These are phyloP conservation scores for Haplosporangium sp. DNA, from an alignment of 371 early-diverging fungal genomes.

Conservation along the genomic window DNA sequence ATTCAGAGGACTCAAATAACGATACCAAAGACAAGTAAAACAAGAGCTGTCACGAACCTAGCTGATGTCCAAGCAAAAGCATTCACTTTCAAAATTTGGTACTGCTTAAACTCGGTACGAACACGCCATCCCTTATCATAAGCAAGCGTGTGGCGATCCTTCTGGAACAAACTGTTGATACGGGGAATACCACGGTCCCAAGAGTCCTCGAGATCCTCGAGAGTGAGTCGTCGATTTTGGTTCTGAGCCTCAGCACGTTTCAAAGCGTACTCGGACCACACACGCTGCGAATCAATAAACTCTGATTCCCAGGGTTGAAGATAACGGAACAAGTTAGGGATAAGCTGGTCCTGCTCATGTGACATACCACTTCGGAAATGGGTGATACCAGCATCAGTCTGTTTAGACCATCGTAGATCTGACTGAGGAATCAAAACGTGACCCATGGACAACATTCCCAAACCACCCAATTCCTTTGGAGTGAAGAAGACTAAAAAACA, in stretches of 20 bases:
- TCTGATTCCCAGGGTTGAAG: constrained; percentile 99
- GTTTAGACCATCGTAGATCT: constrained; percentile 96
- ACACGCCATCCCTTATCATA: constrained; percentile 99
- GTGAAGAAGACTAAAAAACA: constrained; percentile 59
- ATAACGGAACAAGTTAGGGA: constrained; percentile 98
- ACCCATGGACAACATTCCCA: constrained; percentile 99
- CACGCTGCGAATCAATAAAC: constrained; percentile 98
- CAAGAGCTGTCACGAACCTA: constrained; percentile 4
- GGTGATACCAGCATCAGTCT: constrained; percentile 97
- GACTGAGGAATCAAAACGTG: constrained; percentile 97
- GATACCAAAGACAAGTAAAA: background rate
- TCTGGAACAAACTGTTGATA: constrained; percentile 96
- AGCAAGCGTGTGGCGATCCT: constrained; percentile 97
- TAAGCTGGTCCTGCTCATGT: constrained; percentile 96
- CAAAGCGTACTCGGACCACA: constrained; percentile 98
- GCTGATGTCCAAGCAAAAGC: constrained; percentile 97
- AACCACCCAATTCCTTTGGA: constrained; percentile 97
- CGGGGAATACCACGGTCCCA: constrained; percentile 99
- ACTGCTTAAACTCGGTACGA: constrained; percentile 97
- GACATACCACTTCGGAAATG: constrained; percentile 99
- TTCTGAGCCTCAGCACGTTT: constrained; percentile 97
- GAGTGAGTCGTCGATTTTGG: constrained; percentile 93
- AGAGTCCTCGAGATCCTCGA: constrained; percentile 97
- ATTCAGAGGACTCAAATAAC: background rate
- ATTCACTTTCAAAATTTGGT: constrained; percentile 94